Conservation (phyloP, 169 alveolate species). For the Toxoplasma gondii region DNA sequence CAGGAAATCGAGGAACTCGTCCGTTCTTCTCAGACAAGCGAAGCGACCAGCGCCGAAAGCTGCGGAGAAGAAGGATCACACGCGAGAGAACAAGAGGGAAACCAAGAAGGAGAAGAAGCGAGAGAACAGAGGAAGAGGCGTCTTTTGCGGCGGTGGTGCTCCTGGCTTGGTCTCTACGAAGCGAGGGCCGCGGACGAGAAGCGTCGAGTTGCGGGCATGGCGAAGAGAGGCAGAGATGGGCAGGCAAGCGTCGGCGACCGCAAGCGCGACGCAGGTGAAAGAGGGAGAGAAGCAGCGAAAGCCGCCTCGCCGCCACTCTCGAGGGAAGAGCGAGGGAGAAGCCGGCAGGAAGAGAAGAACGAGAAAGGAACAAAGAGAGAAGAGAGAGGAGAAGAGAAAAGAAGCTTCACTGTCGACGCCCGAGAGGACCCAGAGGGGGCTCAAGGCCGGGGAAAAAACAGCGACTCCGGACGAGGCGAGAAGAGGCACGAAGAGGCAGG, state of each 20-base stretch:
- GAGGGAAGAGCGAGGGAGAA: no score
- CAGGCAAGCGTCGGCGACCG: no score
- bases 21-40: background rate
- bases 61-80: no score
- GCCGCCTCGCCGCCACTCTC: no score
- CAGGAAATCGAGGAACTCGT: background rate
- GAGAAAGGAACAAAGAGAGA: no score
- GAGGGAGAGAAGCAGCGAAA: no score
- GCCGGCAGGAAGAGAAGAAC: no score
- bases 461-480: background rate
- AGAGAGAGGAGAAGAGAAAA: background rate
- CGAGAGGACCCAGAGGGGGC: background rate
- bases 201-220: background rate
- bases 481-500: background rate
- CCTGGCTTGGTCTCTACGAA: background rate
- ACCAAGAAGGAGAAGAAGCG: background rate
- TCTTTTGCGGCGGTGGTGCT: background rate
- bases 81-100: no score
- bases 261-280: no score
- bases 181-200: background rate
- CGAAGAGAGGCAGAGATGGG: background rate
- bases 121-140: no score
- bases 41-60: background rate
- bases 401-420: no score
- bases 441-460: background rate